Percentiles rank a stretch among this genome's conserved stretches.
phyloP scores from a whole-genome alignment of 2,329 filamentous ascomycete species.

The Lachnellula hyalina region DNA sequence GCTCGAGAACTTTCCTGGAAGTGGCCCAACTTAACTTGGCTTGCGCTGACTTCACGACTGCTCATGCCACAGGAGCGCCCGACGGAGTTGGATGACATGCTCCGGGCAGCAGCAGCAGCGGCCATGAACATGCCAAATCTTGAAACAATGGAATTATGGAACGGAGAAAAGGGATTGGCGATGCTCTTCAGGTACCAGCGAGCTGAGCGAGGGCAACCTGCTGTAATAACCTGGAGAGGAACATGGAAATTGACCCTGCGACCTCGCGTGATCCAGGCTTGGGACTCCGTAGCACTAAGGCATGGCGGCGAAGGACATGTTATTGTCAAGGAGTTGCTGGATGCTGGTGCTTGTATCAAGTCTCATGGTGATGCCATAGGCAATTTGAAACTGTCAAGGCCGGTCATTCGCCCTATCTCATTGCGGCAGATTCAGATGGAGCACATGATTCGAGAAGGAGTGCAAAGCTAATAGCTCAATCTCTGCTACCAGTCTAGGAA shows the following conservation, averaged over 20 bases:
- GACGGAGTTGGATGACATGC: constrained; percentile 12
- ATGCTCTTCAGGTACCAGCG: constrained; percentile 18
- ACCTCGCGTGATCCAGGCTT: constrained; percentile 19
- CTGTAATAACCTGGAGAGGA: constrained; percentile 23
- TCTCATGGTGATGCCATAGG: constrained; percentile 24
- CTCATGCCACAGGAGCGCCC: constrained; percentile 23
- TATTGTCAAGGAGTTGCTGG: constrained; percentile 17
- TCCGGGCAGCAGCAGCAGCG: constrained; percentile 17
- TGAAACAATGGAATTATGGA: constrained; percentile 22
- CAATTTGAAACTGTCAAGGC: constrained; percentile 13
- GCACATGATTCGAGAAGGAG: constrained; percentile 9
- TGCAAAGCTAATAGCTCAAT: constrained; percentile 14
- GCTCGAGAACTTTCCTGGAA: constrained; percentile 19
- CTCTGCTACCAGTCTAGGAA: constrained; percentile 11
- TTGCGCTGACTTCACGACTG: constrained; percentile 19
- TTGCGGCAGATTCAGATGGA: constrained; percentile 20
- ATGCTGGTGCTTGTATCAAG: constrained; percentile 14
- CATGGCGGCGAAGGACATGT: constrained; percentile 13
- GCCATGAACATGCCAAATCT: constrained; percentile 22
- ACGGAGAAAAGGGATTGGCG: constrained; percentile 18
- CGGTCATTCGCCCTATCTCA: constrained; percentile 18
- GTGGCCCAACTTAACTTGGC: constrained; percentile 18
- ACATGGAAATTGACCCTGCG: constrained; percentile 24
- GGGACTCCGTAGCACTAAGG: constrained; percentile 19
- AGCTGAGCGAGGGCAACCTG: constrained; percentile 10